Conservation (phyloP, 805 yeast genomes). For the Cyberlindnera saturnus region DNA sequence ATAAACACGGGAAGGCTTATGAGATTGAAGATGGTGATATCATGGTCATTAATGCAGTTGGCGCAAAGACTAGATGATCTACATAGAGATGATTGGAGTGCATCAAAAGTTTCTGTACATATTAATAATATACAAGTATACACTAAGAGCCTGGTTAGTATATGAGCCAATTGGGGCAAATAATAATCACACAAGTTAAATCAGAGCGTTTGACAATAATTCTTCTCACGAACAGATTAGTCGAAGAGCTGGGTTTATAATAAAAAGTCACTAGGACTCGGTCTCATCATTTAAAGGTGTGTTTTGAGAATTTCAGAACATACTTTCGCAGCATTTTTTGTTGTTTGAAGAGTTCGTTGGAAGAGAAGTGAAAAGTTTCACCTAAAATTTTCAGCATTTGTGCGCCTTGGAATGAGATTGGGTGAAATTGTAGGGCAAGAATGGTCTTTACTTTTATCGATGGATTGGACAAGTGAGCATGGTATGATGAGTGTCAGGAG, state of each 20-base stretch:
- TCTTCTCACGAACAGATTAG: slow-evolving; percentile 25
- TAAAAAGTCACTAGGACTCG: slow-evolving; percentile 17
- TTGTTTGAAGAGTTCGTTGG: too few species aligned
- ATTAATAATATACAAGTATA: background rate
- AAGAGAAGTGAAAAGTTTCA: too few species aligned
- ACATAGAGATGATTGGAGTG: background rate
- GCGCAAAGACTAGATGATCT: slow-evolving; percentile 42
- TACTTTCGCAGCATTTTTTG: too few species aligned
- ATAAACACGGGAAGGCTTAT: slow-evolving; percentile 71
- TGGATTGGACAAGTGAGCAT: too few species aligned
- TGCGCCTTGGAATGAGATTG: background rate
- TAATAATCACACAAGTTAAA: background rate
- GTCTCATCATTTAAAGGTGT: slow-evolving; percentile 14
- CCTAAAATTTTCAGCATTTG: background rate
- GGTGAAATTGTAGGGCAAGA: background rate
- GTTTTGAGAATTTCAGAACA: too few species aligned
- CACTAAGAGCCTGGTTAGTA: background rate
- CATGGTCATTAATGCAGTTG: slow-evolving; percentile 64
- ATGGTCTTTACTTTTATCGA: background rate
- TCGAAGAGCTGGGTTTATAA: slow-evolving; percentile 28
- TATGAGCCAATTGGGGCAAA: background rate
- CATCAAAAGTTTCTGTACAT: background rate
- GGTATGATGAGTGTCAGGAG: too few species aligned
- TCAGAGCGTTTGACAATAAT: slow-evolving; percentile 24
- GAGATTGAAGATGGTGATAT: slow-evolving; percentile 82